Base-by-base conservation (phyloP, 371 early-diverging fungal genomes). In the Mortierella sp. region DNA sequence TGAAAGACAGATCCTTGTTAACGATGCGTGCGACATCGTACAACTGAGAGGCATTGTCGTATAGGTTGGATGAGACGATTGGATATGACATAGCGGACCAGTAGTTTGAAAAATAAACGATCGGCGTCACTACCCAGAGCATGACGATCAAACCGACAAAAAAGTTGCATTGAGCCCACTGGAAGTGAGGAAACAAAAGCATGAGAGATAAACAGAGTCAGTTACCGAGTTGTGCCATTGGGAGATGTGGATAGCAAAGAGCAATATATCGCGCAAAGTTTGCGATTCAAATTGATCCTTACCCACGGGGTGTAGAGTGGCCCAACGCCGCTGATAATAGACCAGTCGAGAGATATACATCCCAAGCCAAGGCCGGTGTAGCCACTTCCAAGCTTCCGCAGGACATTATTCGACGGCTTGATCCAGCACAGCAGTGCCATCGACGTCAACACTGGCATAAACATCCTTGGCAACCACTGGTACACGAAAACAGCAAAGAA, bases 131-230 rank as follows among this genome's bases (percentile, higher is more conserved):
- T 58, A 93, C 67, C 88, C 90, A 94, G 59, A 86, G 79, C 58
- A 89, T 82, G n/a, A 87, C 68, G 12, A 91, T 84, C 50, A 85
- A 81, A 2, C 91, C 91, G 17, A 83, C 81, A 47, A 86, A 83
- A 72, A 87, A 86, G 55, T 90, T 92, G 53, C 86, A 86, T 44
- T 85, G 84, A n/a, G 90, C 90, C 75, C 84, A 87, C 81, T 90
- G 19, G 32, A 12, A 60, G 15, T 23, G 15, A 24, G 42, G 6
- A 17, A n/a, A 15, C 24, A 3, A 24, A 37, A 3, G 54, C 39
- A 84, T 60, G 1, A 76, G 80, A 37, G 73, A 68, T 30, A 17
- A 0, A 37, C 12, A 0, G 11, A 15, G 11, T 17, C 28, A 26
- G 44, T 15, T 24, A 30, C 46, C 8, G 23, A 46, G n/a, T n/a